A percentile compares a stretch with the other conserved stretches of the same genome.
These are phyloP conservation scores for Diaporthe destruens DNA, from an alignment of 2,329 filamentous ascomycete species.

Conservation along the genomic window DNA sequence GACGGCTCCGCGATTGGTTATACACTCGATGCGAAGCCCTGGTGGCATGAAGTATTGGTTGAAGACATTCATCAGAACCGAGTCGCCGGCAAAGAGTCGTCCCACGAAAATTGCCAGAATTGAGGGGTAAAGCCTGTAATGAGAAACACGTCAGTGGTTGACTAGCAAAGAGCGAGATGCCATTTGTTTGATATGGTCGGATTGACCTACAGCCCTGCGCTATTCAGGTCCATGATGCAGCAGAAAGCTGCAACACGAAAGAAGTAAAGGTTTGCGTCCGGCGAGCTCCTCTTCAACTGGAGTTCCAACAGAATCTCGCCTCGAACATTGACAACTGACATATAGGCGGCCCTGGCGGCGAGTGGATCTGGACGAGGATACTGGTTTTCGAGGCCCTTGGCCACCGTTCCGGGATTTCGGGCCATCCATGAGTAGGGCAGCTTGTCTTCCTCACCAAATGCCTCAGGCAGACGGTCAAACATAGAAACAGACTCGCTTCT, in stretches of 20 bases:
- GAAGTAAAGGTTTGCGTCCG: neutral
- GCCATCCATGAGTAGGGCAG: conserved; percentile 34
- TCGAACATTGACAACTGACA: neutral
- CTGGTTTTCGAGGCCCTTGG: neutral
- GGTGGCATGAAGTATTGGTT: conserved; percentile 24
- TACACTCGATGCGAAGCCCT: neutral
- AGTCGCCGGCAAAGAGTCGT: conserved; percentile 22
- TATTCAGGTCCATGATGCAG: conserved; percentile 23
- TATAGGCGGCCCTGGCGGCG: no score
- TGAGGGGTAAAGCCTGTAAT: neutral
- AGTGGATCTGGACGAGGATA: neutral
- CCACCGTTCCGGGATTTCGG: conserved; percentile 3
- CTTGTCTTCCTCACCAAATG: neutral
- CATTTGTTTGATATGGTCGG: neutral
- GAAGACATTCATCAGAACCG: neutral
- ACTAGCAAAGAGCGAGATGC: neutral
- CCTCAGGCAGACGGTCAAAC: conserved; percentile 7
- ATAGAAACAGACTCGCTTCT: neutral
- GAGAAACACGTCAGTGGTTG: neutral
- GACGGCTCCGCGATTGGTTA: neutral
- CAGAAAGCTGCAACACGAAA: neutral
- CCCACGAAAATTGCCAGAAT: conserved; percentile 13
- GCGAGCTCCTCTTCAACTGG: neutral
- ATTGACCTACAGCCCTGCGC: conserved; percentile 3
- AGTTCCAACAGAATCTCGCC: conserved; percentile 25